Base-by-base conservation (phyloP, 169 alveolate species). In the Theileria parva region DNA sequence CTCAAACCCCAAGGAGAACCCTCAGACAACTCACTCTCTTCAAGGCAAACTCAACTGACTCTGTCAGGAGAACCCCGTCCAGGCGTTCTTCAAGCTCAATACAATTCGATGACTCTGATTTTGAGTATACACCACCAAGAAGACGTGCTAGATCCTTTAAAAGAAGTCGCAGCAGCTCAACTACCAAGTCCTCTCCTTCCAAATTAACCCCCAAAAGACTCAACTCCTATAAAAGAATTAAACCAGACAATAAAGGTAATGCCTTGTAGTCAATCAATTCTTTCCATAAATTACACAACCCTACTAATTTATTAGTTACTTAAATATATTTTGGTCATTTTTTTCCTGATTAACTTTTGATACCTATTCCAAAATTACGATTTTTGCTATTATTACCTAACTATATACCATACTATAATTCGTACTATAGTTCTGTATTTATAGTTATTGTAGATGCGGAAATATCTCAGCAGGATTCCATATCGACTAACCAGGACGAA, bases 101-200 rank as follows among this genome's bases (percentile, higher is more conserved):
- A 17, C 60, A 68, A 50, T 68, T 11, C 6, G 60, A 50, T 17
- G 77, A 68, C 13, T 44, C 32, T 13, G 77, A 68, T 44, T 8
- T 6, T 19, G 77, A 68, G 13, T 68, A 21, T 13, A 28, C 3
- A 50, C 3, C 77, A 7, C 77, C 77, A 32, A 68, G 51, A 59
- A n/a, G 9, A 5, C 19, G 50, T 32, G 39, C 2, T 11, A 68
- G 23, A 37, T 4, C 11, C 34, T 13, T 17, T n/a, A 68, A 68
- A 51, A 13, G 59, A 3, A 68, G 30, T 37, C 21, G 15, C 34
- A 68, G 53, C 63, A 25, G 6, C 64, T 44, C 77, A 32, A 32
- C 77, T 3, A 37, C 65, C 44, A 68, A 68, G 63, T 68, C 77
- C 7, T 25, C 77, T 6, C 77, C 77, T 37, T 37, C 77, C 28